These are phyloP conservation scores for Euphorbia lathyris DNA, from an alignment of 345 rosid genomes.

Conservation along the genomic window DNA sequence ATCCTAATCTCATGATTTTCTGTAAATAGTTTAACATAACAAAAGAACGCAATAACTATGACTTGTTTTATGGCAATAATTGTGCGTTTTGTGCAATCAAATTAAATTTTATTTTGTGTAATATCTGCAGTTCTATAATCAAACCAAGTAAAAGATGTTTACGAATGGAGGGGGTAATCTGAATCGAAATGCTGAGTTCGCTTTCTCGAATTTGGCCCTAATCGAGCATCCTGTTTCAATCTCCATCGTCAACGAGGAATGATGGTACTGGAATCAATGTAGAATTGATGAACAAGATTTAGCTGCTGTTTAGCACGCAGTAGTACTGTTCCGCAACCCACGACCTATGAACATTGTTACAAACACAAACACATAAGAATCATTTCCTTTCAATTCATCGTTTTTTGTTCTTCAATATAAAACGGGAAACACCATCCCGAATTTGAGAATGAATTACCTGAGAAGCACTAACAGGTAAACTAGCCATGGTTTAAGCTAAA, in stretches of 20 bases:
- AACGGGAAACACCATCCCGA: not conserved
- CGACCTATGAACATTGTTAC: constrained; percentile 46
- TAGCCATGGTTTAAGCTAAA: constrained; percentile 42
- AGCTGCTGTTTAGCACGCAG: too few species aligned
- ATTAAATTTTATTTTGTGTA: too few species aligned
- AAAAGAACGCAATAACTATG: too few species aligned
- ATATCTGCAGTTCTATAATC: too few species aligned
- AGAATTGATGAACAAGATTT: constrained; percentile 82
- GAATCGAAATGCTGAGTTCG: too few species aligned
- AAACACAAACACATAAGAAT: not conserved
- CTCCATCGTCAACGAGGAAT: constrained; percentile 66
- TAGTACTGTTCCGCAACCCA: constrained; percentile 84
- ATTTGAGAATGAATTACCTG: constrained; percentile 36
- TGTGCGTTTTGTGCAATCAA: too few species aligned
- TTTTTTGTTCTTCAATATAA: not conserved
- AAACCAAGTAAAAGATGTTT: too few species aligned
- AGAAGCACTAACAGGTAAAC: constrained; percentile 45
- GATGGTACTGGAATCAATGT: constrained; percentile 61
- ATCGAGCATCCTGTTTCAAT: constrained; percentile 19
- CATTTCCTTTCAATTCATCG: not conserved
- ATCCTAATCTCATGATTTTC: too few species aligned
- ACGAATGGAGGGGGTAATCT: too few species aligned
- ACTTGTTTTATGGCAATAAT: too few species aligned
- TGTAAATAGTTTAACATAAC: too few species aligned
- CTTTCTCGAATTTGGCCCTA: too few species aligned